These are phyloP conservation scores for Pyrenochaeta sp. DNA, from an alignment of 2,329 filamentous ascomycete species.

Conservation along the genomic window DNA sequence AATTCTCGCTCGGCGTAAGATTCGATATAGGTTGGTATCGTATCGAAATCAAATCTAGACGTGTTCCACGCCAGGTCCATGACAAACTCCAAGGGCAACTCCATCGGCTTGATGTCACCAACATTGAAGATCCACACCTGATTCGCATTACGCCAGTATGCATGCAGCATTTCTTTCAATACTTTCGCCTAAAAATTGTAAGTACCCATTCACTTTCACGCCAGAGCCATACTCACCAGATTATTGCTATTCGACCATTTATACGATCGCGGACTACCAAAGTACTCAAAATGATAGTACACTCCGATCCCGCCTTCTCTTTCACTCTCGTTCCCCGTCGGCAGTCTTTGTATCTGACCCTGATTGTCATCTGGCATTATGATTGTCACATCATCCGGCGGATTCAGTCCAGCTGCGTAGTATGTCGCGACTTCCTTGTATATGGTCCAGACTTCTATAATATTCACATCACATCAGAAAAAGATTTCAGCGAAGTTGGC, in stretches of 20 bases:
- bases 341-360: constrained; percentile 24
- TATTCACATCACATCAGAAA: no score
- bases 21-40: constrained; percentile 55
- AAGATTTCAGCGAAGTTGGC: constrained; percentile 38
- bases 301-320: constrained; percentile 18
- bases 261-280: constrained; percentile 22
- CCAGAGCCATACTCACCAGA: constrained; percentile 6
- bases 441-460: constrained; percentile 24
- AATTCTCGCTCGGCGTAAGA: constrained; percentile 16
- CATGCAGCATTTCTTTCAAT: constrained; percentile 19
- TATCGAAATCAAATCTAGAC: constrained; percentile 12
- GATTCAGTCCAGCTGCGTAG: constrained; percentile 19
- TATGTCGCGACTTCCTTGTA: constrained; percentile 29
- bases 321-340: constrained; percentile 19
- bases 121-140: constrained; percentile 30
- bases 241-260: constrained; percentile 26
- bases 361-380: constrained; percentile 27
- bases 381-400: constrained; percentile 24
- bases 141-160: constrained; percentile 18
- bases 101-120: constrained; percentile 32
- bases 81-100: constrained; percentile 22
- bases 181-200: constrained; percentile 17
- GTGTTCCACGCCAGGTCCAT: constrained; percentile 31
- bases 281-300: constrained; percentile 30
- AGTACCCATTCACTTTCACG: no score